Conservation (phyloP, 2,329 filamentous ascomycete species). For the Albophoma yamanashiensis region DNA sequence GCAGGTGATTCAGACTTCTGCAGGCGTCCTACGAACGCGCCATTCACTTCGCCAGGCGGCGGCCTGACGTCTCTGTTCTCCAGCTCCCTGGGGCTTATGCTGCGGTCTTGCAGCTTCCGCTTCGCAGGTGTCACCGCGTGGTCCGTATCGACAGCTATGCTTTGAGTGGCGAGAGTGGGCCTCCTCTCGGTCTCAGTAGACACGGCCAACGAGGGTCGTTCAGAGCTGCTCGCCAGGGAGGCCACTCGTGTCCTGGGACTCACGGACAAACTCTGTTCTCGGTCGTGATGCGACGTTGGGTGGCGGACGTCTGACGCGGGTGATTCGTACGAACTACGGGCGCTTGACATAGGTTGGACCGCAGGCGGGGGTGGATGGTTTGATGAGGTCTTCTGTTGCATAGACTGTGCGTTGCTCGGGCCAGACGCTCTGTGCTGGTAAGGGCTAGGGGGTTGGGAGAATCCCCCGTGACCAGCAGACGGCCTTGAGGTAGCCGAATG, state of each 20-base stretch:
- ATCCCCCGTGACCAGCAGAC: constrained; percentile 26
- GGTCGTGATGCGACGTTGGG: constrained; percentile 47
- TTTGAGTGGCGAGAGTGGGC: constrained; percentile 10
- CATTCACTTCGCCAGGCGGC: constrained; percentile 39
- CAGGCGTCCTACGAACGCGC: constrained; percentile 13
- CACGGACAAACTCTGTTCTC: constrained; percentile 62
- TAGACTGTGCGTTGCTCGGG: constrained; percentile 18
- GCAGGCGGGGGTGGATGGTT: constrained; percentile 6
- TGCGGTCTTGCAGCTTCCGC: constrained; percentile 27
- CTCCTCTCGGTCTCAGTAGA: constrained; percentile 16
- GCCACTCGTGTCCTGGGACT: constrained; percentile 64
- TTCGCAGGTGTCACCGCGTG: constrained; percentile 26
- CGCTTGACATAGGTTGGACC: constrained; percentile 15
- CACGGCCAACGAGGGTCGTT: constrained; percentile 10
- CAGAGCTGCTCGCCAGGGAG: constrained; percentile 35
- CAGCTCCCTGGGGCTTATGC: constrained; percentile 37
- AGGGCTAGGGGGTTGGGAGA: constrained; percentile 45
- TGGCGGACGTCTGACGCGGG: constrained; percentile 30
- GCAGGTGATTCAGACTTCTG: constrained; percentile 20
- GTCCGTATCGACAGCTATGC: constrained; percentile 18
- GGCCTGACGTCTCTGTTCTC: constrained; percentile 37
- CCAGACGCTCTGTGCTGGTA: constrained; percentile 40
- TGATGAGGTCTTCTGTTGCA: constrained; percentile 17
- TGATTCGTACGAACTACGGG: constrained; percentile 34
- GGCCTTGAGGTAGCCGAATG: constrained; percentile 31